Evolutionary conservation across 305 asterid species (phyloP), one percentile per base, ranked within the genome.

Genomic region (Euphrasia arctica): DNA sequence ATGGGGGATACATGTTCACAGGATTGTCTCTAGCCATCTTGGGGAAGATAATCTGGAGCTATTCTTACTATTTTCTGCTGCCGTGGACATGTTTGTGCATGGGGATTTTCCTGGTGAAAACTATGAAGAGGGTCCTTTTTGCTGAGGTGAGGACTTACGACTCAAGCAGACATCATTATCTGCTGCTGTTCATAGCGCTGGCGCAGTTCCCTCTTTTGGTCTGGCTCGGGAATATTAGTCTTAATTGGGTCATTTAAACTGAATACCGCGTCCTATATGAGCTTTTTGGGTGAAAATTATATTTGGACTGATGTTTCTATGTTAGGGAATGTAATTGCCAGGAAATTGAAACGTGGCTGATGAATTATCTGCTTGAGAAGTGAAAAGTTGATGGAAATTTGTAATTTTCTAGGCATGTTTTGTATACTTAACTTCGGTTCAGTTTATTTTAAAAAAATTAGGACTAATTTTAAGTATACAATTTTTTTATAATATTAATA

Each of bases 41-140:
- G 29, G 57, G 57, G 11, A 51, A 51, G 12, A 14, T 51, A 5
- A 6, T 51, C 9, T 51, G 31, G 57, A 14, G 57, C 57, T 51
- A 51, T 18, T 51, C 57, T 5, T 51, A 51, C 57, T 84, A 77
- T 75, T 82, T 84, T 69, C 62, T 84, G n/a, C 28, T 84, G 80
- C 81, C 84, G 10, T 84, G 85, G 84, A 72, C 84, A 9, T 75
- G 88, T 70, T 67, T 82, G 55, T 79, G 90, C 79, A 82, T 76
- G 84, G 85, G 82, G 36, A 59, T 75, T 47, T 84, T 84, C 79
- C 55, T 84, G 67, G 85, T 84, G 72, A 84, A 79, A 75, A 82
- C 88, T 6, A 79, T 78, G 85, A 79, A 84, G 70, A 62, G 91
- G 59, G 88, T 82, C 22, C 84, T 82, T 43, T 81, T 79, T 31